These are phyloP conservation scores for Lodderomyces jiufengensis DNA, from an alignment of 1,139 yeast species.

Conservation along the genomic window DNA sequence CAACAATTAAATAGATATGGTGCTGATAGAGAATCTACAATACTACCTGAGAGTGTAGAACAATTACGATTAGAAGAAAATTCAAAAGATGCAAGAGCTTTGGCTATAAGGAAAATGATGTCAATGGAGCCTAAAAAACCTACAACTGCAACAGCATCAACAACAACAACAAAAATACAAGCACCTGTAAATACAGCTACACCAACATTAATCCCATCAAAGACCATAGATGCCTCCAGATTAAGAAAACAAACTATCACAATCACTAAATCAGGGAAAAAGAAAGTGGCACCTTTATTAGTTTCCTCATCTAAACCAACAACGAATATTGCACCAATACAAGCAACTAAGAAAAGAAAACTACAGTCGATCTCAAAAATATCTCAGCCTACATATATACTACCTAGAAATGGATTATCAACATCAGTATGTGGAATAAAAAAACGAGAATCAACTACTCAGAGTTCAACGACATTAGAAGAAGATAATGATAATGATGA, in stretches of 20 bases:
- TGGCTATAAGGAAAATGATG: constrained; percentile 10
- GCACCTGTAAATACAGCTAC: constrained; percentile 7
- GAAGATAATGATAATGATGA: constrained; percentile 41
- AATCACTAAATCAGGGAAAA: constrained; percentile 74
- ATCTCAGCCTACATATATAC: constrained; percentile 38
- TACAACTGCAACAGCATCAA: constrained; percentile 4
- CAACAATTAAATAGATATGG: constrained; percentile 79
- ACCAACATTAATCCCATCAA: constrained; percentile 3
- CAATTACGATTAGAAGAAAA: constrained; percentile 72
- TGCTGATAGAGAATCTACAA: constrained; percentile 77
- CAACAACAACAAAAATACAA: constrained; percentile 2
- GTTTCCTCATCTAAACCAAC: constrained; percentile 46
- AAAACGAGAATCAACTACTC: constrained; percentile 16
- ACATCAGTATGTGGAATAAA: constrained; percentile 47
- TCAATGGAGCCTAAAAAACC: constrained; percentile 5
- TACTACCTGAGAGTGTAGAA: constrained; percentile 81
- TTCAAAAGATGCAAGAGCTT: constrained; percentile 9
- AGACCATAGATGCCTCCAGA: constrained; percentile 10
- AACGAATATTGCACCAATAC: constrained; percentile 5
- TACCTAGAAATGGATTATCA: constrained; percentile 48
- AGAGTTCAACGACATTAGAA: constrained; percentile 13
- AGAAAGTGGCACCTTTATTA: constrained; percentile 82
- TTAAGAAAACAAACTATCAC: constrained; percentile 31
- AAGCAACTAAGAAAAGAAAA: constrained; percentile 5
- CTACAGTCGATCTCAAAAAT: constrained; percentile 21